Base-by-base conservation (phyloP, 106 monocot species). In the Chionographis japonica region DNA sequence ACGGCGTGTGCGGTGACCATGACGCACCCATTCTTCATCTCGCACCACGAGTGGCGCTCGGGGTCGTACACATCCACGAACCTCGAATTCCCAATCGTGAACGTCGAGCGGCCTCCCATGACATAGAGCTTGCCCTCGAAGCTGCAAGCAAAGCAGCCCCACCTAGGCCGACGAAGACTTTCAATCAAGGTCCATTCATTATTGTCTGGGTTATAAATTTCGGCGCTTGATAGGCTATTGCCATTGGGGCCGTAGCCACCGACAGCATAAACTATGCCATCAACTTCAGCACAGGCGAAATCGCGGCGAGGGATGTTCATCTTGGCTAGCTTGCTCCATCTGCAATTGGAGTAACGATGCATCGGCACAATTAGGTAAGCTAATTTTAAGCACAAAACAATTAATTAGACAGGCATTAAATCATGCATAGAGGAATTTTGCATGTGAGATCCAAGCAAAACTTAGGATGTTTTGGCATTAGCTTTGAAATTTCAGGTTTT, bases 1-100 rank as follows among this genome's bases (percentile, higher is more conserved):
- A 90, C 85, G 0, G 84, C 94, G 19, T 94, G 90, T 11, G 94
- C 63, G 0, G 83, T 85, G 52, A 90, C 94, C 94, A 94, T 94
- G 37, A 94, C 85, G 10, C 94, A 90, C 8, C 93, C 93, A 12
- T 85, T 85, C 75, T 88, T 89, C 59, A 82, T 72, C 78, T 94
- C 78, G 4, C 61, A 61, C 94, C 94, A 94, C 0, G 87, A 42
- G 17, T 50, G 67, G 14, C 27, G 2, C 12, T 75, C 65, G 3
- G 94, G 85, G 63, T 65, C 60, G 60, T 94, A 94, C 19, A 94
- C 65, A 13, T 94, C 90, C 1, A 88, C 74, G 5, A 69, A 81
- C 50, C 81, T 81, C 0, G 88, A 70, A 68, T 85, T 82, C 27
- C 94, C 94, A 13, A 94, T 94, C 3, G 82, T 88, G 73, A 88